Evolutionary conservation across 352 stramenopile genomes (phyloP), one percentile per base, ranked within the genome.

Genomic region (Pythium biforme): DNA sequence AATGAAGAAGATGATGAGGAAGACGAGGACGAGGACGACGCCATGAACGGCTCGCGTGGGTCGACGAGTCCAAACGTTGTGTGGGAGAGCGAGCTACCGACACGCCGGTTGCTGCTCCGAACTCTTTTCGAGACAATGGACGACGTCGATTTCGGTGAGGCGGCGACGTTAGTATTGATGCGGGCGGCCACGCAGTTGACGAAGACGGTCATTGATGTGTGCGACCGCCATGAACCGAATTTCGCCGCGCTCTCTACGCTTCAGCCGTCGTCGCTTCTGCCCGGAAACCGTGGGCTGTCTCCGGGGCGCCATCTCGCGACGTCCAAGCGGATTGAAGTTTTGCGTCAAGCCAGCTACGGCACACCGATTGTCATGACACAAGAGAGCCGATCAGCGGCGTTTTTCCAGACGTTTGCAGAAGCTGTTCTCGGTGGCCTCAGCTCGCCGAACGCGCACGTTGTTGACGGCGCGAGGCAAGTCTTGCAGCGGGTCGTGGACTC

Each of bases 301-400:
- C 87, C 83, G 34, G 86, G 86, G 11, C 72, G 83, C 14, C 82
- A 93, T 60, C 74, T 95, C 39, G 83, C 83, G 14, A 94, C 86
- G 10, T 80, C 80, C 29, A 90, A 87, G 49, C 76, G 86, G 3
- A 92, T 95, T 29, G 81, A 95, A 57, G 86, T 81, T 22, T 66
- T 94, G 23, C 81, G 84, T 4, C 72, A 93, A 59, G 85, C 87
- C 1, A 73, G 77, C 4, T 93, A 94, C 52, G 87, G 87, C 2
- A 70, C 79, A n/a, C 68, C 87, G 4, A 66, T 74, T 45, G 79
- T 94, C 43, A 55, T 69, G 3, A 70, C 29, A 6, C 47, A 90
- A 47, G 68, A 72, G 41, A 31, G 40, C 22, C 67, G 81, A 20
- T 70, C 78, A 23, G 75, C 78, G 12, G 76, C 84, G 34, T 76